Percentiles rank a stretch among this genome's conserved stretches.
phyloP scores from a whole-genome alignment of 768 basidiomycete species.

The Lentinula guzmanii region DNA sequence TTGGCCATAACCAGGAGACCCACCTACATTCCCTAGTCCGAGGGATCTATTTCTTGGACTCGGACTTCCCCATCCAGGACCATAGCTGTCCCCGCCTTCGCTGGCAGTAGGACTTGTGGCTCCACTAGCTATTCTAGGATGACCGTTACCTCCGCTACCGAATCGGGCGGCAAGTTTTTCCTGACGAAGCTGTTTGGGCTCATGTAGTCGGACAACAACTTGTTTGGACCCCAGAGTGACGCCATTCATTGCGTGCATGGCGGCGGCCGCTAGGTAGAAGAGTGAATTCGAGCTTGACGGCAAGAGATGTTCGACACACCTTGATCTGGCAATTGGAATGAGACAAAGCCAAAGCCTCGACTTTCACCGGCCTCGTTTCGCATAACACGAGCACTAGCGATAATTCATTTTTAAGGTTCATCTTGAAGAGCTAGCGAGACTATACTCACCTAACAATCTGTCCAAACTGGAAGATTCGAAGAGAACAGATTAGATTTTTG shows the following conservation, averaged over 20 bases:
- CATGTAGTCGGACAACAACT: constrained; percentile 82
- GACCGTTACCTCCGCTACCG: constrained; percentile 58
- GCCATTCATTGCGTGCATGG: constrained; percentile 82
- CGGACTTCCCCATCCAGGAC: constrained; percentile 67
- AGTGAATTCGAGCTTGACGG: background rate
- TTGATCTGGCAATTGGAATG: constrained; percentile 78
- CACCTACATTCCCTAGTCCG: constrained; percentile 16
- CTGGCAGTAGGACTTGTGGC: constrained; percentile 82
- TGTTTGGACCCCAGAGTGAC: constrained; percentile 63
- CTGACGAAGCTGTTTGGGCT: constrained; percentile 87
- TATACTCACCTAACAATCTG: constrained; percentile 73
- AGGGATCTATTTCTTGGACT: constrained; percentile 47
- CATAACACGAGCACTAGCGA: constrained; percentile 81
- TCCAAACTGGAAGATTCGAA: constrained; percentile 52
- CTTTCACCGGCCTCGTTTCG: constrained; percentile 76
- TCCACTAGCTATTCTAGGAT: constrained; percentile 75
- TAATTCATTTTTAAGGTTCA: background rate
- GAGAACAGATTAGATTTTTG: constrained; percentile 12
- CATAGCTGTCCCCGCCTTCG: constrained; percentile 73
- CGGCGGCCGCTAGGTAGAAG: constrained; percentile 49
- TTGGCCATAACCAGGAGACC: constrained; percentile 46
- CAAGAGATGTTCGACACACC: constrained; percentile 32
- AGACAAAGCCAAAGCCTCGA: constrained; percentile 90
- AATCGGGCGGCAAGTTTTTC: constrained; percentile 86
- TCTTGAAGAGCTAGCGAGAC: background rate